Evolutionary conservation across 177 flowering plant species (phyloP), one percentile per base, ranked within the genome.

Genomic region (Vitis hybrid): DNA sequence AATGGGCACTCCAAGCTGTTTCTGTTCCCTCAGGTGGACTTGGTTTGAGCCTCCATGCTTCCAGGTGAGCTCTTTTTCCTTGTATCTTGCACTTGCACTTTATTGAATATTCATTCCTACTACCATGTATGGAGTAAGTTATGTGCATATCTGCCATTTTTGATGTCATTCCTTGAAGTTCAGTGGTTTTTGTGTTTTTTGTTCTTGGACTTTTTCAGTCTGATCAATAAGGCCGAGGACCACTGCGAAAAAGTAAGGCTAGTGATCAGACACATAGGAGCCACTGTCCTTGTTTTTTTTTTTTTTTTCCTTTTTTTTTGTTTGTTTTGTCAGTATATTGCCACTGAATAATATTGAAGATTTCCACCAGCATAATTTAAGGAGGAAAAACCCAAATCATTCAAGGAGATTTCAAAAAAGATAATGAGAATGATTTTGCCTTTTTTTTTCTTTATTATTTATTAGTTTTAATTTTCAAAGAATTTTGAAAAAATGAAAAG

Each of bases 1-100:
- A 86, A 72, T 94, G 97, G 97, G 73, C 71, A 73, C 92, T 94
- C 59, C 97, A 94, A 77, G 85, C 91, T 70, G 88, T 94, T 70
- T 78, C 91, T 75, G 80, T 92, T 75, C 97, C 94, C 51, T 83
- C 88, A 11, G 85, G 85, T 77, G 91, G 91, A 48, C 86, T 91
- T 72, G 91, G 84, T 49, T 80, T 90, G 75, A 88, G 86, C 81
- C 97, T 93, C 70, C 86, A 86, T 73, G 82, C 84, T 71, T 83
- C 92, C 67, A 89, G 95, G 97, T 85, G 57, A 81, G 67, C 10
- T 52, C 2, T 72, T 13, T 58, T 2, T 49, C 46, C 11, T 24
- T n/a, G 50, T 52, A 41, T 51, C 53, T 66, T 21, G 3, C 17
- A 35, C 21, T 58, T 9, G 53, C 2, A 21, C 18, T 65, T 35